Evolutionary conservation across 805 yeast species (phyloP), one percentile per base, ranked within the genome.

Genomic region (Maudiozyma saulgeensis): DNA sequence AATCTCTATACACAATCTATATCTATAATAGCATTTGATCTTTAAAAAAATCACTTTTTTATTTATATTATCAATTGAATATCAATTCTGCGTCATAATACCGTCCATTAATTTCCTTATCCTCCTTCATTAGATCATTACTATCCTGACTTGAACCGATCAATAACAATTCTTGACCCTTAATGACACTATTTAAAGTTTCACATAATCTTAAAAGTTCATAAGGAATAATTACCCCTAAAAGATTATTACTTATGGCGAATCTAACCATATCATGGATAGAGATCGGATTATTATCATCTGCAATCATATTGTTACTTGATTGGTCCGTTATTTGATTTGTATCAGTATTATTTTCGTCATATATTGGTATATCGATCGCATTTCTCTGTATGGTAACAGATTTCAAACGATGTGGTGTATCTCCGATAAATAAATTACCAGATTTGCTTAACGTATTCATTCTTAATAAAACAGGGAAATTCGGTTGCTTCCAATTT

Each of bases 401-500:
- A 12, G 53, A 46, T 21, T 50, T 51, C 34, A 67, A 49, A 42
- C 59, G 57, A 44, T 67, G 62, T 4, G 68, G 66, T 0, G 70
- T 63, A 40, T 64, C 68, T 38, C 56, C 53, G 8, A 56, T 49
- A 43, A 61, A 61, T 12, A 41, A 45, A 15, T 51, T 51, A 21
- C 47, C 49, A 31, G 46, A 49, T 15, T 50, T 48, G 2, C 74
- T 69, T 11, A 82, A 70, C n/a, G 88, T 87, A 57, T 80, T 82
- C 77, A 90, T 79, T 49, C 82, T 79, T 68, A 87, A 85, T 55
- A 93, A 81, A 0, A 93, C 98, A 0, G 99, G 97, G 68, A 84
- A 93, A 64, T 91, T 91, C 13, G 99, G 98, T 68, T 93, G 99
- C 67, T 93, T 93, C 99, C 99, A 93, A 68, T 93, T 93, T 57